Base-by-base conservation (phyloP, 2,329 filamentous ascomycete species). In the Diplodia seriata region DNA sequence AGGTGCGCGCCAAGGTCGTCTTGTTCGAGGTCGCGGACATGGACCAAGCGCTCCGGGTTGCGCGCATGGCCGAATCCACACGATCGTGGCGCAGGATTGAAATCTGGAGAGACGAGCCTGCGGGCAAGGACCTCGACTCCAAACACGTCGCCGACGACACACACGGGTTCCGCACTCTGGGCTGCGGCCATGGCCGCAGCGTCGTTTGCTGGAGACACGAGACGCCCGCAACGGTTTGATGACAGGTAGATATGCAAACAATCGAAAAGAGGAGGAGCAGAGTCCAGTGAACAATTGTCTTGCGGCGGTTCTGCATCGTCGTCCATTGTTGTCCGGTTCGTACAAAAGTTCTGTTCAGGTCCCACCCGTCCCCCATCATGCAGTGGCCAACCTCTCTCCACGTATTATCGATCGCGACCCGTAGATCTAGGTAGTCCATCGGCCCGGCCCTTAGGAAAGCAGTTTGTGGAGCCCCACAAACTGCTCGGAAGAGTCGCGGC, bases 11-110 rank as follows among this genome's bases (percentile, higher is more conserved):
- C 0, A 85, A 83, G 55, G 73, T 90, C 8, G 75, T 91, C 11
- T 76, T 92, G 0, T 83, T 94, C 70, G 92, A 96, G 77, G 85
- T 94, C 31, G 91, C 89, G 0, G 91, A 91, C 73, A 76, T 87
- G 69, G 81, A 78, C 6, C 92, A 96, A 78, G 92, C 91, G 0
- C 66, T 77, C 5, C 82, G 91, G 14, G 90, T 95, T 1, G 84
- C 85, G 1, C 79, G 87, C 74, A 85, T 83, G 72, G 79, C 68
- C n/a, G 63, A 68, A 12, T 69, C 66, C 14, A 55, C 69, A 26
- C 12, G 67, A 29, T 55, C 71, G 0, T 82, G 76, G 74, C 76
- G 80, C 2, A 74, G 76, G 2, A 76, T 89, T 1, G 89, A 93
- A 76, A 83, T 94, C 5, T 94, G 91, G 92, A 81, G 90, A 67